These are phyloP conservation scores for Madurella mycetomatis DNA, from an alignment of 2,329 filamentous ascomycete genomes.

Conservation along the genomic window DNA sequence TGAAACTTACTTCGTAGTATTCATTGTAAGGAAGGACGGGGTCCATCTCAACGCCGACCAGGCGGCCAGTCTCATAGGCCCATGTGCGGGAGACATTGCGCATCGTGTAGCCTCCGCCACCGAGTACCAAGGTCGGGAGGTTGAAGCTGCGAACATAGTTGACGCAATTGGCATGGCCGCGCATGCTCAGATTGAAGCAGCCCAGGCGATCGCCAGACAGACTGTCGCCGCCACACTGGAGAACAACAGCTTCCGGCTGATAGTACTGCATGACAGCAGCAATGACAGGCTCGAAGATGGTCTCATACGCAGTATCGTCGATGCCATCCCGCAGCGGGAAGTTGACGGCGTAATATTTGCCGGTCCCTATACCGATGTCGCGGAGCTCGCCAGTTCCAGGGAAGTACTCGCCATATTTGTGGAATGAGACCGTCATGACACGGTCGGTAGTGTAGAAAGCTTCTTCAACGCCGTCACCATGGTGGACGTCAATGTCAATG, in stretches of 20 bases:
- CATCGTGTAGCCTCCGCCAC: constrained; percentile 94
- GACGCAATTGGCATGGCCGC: constrained; percentile 90
- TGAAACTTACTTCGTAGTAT: constrained; percentile 68
- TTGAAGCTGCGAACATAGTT: constrained; percentile 83
- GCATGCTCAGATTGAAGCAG: constrained; percentile 97
- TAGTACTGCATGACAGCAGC: constrained; percentile 82
- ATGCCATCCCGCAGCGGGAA: constrained; percentile 90
- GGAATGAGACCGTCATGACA: constrained; percentile 87
- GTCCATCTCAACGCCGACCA: constrained; percentile 78
- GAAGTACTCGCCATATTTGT: constrained; percentile 97
- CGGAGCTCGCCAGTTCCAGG: constrained; percentile 84
- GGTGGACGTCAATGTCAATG: constrained; percentile 86
- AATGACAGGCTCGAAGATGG: constrained; percentile 88
- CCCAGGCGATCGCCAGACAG: constrained; percentile 90
- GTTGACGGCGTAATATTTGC: constrained; percentile 87
- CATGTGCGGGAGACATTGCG: constrained; percentile 95
- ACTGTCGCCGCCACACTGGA: constrained; percentile 94
- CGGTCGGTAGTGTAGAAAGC: constrained; percentile 80
- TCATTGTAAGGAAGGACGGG: constrained; percentile 90
- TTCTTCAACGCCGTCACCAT: constrained; percentile 81
- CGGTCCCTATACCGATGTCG: constrained; percentile 80
- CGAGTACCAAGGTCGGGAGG: constrained; percentile 84
- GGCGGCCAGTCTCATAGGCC: constrained; percentile 90
- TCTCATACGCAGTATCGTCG: constrained; percentile 82
- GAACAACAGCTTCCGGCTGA: constrained; percentile 83